These are phyloP conservation scores for Pisolithus sp. DNA, from an alignment of 768 basidiomycete species.

Conservation along the genomic window DNA sequence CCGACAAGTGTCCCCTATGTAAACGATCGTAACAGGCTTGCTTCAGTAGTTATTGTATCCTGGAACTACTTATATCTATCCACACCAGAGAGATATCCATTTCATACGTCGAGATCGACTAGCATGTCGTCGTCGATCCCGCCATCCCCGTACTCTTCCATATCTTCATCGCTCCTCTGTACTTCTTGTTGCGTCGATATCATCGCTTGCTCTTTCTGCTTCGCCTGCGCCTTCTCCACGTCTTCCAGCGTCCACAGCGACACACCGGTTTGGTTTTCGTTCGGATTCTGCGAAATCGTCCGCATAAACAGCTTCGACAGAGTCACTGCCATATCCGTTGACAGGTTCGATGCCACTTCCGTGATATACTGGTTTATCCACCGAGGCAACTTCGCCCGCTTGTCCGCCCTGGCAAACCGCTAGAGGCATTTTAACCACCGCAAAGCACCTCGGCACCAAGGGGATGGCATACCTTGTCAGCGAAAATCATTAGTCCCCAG, in stretches of 20 bases:
- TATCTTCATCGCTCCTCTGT: slow-evolving; percentile 16
- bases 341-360: slow-evolving; percentile 95
- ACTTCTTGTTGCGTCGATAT: slow-evolving; percentile 39
- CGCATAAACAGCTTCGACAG: slow-evolving; percentile 96
- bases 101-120: slow-evolving; percentile 45
- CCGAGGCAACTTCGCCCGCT: slow-evolving; percentile 90
- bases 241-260: slow-evolving; percentile 95
- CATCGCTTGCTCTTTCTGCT: slow-evolving; percentile 62
- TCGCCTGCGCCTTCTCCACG: slow-evolving; percentile 77
- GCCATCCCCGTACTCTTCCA: slow-evolving; percentile 55
- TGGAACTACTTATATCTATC: too few species aligned
- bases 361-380: slow-evolving; percentile 99
- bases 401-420: slow-evolving; percentile 90
- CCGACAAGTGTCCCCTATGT: slow-evolving; percentile 31
- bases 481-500: slow-evolving; percentile 99
- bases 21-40: background rate
- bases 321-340: slow-evolving; percentile 95
- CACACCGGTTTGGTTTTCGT: slow-evolving; percentile 91
- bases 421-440: slow-evolving; percentile 25
- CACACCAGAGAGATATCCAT: slow-evolving; percentile 12
- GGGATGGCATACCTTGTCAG: slow-evolving; percentile 74
- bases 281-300: slow-evolving; percentile 96
- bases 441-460: background rate
- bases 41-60: too few species aligned
- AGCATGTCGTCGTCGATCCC: slow-evolving; percentile 61